These are phyloP conservation scores for Acer campestre DNA, from an alignment of 345 rosid species.

Conservation along the genomic window DNA sequence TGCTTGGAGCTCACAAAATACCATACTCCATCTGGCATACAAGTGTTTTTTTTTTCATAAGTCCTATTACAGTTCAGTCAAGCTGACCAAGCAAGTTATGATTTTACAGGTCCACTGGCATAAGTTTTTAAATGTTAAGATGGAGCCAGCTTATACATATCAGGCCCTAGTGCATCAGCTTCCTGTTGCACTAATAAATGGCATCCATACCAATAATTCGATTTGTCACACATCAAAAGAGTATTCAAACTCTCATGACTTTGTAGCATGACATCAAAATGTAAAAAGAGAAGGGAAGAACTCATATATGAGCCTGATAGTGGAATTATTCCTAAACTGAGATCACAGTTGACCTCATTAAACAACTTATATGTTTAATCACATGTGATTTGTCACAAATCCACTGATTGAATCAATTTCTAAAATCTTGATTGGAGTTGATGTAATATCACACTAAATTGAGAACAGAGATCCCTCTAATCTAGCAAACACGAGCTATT, in stretches of 20 bases:
- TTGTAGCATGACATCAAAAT: background rate
- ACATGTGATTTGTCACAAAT: background rate
- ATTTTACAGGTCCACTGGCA: too few relatives aligned
- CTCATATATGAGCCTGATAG: background rate
- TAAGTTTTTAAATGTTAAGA: background rate
- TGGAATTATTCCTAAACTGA: background rate
- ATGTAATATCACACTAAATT: too few relatives aligned
- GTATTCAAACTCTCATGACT: slow-evolving; percentile 1
- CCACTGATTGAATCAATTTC: background rate
- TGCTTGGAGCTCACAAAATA: slow-evolving; percentile 26
- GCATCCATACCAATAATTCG: background rate
- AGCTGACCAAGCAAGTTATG: background rate
- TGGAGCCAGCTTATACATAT: background rate
- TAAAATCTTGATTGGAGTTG: too few relatives aligned
- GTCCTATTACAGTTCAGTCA: background rate
- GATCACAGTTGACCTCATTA: background rate
- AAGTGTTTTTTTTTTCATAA: background rate
- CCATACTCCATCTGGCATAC: slow-evolving; percentile 39
- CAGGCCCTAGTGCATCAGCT: background rate
- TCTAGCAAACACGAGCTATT: background rate
- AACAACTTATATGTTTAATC: background rate
- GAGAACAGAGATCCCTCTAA: too few relatives aligned
- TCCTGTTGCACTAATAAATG: slow-evolving; percentile 5
- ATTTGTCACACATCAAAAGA: background rate
- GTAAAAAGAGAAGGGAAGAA: background rate